Conservation (phyloP, 2,329 filamentous ascomycete species). For the Neurospora crassa region DNA sequence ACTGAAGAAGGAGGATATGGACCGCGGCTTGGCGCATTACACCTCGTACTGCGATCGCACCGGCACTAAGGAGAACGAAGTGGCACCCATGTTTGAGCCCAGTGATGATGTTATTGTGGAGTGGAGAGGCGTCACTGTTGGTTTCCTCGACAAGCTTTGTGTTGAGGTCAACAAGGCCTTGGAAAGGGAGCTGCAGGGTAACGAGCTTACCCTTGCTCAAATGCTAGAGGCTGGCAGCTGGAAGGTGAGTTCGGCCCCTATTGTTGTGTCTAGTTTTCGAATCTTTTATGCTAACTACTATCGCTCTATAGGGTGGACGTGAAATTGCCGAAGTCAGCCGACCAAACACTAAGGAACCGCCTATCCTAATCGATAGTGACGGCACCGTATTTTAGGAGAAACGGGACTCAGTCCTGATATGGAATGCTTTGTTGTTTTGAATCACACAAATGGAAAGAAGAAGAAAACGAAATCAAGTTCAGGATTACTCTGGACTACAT, state of each 20-base stretch:
- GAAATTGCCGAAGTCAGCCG: constrained; percentile 93
- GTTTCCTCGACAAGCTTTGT: constrained; percentile 46
- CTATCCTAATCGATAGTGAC: constrained; percentile 92
- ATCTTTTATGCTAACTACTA: constrained; percentile 9
- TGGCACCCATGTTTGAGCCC: constrained; percentile 49
- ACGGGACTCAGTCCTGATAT: not conserved
- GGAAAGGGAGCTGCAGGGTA: constrained; percentile 52
- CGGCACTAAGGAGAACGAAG: constrained; percentile 50
- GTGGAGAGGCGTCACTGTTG: constrained; percentile 55
- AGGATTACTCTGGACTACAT: not conserved
- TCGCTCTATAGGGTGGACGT: constrained; percentile 60
- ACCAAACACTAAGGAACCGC: constrained; percentile 92
- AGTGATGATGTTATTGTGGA: constrained; percentile 54
- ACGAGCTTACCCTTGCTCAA: constrained; percentile 71
- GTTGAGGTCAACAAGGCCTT: constrained; percentile 52
- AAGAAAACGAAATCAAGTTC: not conserved
- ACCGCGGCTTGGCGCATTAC: constrained; percentile 36
- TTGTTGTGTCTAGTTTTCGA: not conserved
- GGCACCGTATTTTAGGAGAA: constrained; percentile 68
- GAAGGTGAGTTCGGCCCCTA: constrained; percentile 58
- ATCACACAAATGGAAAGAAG: not conserved
- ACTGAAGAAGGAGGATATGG: constrained; percentile 35
- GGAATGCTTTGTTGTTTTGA: not conserved
- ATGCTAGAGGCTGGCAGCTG: constrained; percentile 93
- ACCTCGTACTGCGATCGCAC: constrained; percentile 61